Evolutionary conservation across 345 rosid species (phyloP).

Genomic region (Eucalyptus globulus): DNA sequence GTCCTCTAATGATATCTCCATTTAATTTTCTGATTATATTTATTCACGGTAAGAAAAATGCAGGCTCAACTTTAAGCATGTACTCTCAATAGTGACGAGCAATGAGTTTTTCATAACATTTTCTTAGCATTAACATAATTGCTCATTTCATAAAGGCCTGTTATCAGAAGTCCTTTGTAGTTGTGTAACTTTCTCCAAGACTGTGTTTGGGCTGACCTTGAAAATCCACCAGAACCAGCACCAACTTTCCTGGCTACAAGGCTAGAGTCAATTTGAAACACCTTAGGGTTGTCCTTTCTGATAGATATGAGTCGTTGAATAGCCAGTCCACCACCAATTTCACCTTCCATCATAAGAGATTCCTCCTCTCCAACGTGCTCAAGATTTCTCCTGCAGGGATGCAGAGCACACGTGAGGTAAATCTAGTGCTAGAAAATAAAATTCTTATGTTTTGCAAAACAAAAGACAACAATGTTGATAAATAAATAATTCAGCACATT

Average conservation of each 20-base stretch:
- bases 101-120: neutral
- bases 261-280: constrained; percentile 49
- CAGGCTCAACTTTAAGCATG: neutral
- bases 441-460: neutral
- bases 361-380: constrained; percentile 76
- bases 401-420: neutral
- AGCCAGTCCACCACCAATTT: constrained; percentile 73
- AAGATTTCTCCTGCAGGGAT: constrained; percentile 48
- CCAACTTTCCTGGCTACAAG: constrained; percentile 67
- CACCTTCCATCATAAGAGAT: constrained; percentile 56
- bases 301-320: constrained; percentile 42
- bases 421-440: neutral
- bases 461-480: neutral
- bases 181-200: neutral
- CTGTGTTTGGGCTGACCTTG: constrained; percentile 37
- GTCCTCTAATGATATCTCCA: neutral
- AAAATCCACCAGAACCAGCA: constrained; percentile 92
- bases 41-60: neutral
- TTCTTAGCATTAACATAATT: neutral
- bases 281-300: constrained; percentile 25
- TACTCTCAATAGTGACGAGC: neutral
- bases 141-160: neutral
- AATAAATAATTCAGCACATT: neutral
- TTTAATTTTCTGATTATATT: neutral
- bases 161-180: neutral